Conservation (phyloP, 1,284 basidiomycete species). For the Melampsora americana region DNA sequence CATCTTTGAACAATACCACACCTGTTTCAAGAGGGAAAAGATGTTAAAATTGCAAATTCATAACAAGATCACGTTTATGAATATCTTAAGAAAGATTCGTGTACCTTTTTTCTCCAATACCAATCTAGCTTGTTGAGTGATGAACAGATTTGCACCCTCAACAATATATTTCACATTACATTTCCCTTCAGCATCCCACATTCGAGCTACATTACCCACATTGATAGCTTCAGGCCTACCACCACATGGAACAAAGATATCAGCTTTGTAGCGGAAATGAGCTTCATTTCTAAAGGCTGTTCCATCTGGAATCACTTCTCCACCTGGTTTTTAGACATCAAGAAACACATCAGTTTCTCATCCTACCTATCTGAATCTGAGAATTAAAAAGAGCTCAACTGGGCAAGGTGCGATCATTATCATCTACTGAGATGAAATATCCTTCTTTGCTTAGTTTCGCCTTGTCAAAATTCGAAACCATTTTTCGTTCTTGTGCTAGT, state of each 20-base stretch:
- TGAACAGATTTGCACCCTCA: conserved; percentile 87
- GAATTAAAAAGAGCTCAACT: conserved; percentile 50
- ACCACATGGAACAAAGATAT: conserved; percentile 96
- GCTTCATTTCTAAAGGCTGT: conserved; percentile 94
- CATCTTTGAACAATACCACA: conserved; percentile 92
- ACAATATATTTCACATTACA: conserved; percentile 78
- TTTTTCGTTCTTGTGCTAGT: conserved; percentile 79
- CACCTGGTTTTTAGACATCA: conserved; percentile 56
- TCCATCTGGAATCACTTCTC: conserved; percentile 87
- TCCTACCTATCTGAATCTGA: neutral
- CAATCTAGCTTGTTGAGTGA: conserved; percentile 91
- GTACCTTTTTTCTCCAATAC: conserved; percentile 84
- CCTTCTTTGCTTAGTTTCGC: conserved; percentile 86
- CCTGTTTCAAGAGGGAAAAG: conserved; percentile 44
- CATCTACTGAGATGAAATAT: conserved; percentile 88
- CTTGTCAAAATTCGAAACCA: conserved; percentile 76
- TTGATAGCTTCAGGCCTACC: conserved; percentile 86
- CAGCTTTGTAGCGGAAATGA: conserved; percentile 93
- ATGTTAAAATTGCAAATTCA: neutral
- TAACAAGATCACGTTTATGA: neutral
- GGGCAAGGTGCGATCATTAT: conserved; percentile 85
- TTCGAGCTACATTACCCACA: conserved; percentile 85
- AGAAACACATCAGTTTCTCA: neutral
- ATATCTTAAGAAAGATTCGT: neutral
- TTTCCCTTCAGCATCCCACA: conserved; percentile 90